Conservation (phyloP, 768 basidiomycete genomes). For the Collybia sp. region DNA sequence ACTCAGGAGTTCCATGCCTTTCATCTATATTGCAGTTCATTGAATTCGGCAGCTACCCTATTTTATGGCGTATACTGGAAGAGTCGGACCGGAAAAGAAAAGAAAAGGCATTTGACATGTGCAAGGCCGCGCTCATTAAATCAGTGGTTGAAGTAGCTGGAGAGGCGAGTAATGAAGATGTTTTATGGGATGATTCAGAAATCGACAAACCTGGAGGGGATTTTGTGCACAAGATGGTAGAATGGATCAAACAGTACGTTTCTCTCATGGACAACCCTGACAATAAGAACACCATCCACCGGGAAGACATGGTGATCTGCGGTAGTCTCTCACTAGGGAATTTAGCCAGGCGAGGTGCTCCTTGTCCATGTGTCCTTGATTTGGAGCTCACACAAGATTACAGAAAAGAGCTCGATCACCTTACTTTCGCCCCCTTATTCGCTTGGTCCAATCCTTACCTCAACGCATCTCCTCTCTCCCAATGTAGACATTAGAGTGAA, state of each 20-base stretch:
- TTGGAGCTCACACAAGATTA: conserved; percentile 3
- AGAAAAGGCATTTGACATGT: conserved; percentile 72
- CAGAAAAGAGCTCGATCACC: conserved; percentile 56
- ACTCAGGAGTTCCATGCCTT: conserved; percentile 54
- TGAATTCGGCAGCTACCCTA: conserved; percentile 64
- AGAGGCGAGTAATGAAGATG: conserved; percentile 72
- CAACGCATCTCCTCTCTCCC: conserved; percentile 47
- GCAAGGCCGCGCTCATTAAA: conserved; percentile 84
- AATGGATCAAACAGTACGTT: conserved; percentile 66
- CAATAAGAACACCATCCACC: conserved; percentile 14
- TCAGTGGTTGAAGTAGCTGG: conserved; percentile 83
- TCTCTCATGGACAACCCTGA: conserved; percentile 25
- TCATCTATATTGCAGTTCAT: conserved; percentile 67
- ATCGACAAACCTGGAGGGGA: conserved; percentile 55
- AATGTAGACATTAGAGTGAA: conserved; percentile 75
- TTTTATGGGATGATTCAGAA: conserved; percentile 69
- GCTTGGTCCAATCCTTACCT: conserved; percentile 58
- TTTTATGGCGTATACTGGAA: conserved; percentile 51
- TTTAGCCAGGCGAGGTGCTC: conserved; percentile 67
- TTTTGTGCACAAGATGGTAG: conserved; percentile 69
- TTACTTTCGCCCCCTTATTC: conserved; percentile 64
- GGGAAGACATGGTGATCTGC: conserved; percentile 80
- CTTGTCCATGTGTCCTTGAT: not conserved
- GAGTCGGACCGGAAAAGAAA: conserved; percentile 52
- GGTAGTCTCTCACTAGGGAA: conserved; percentile 83